These are phyloP conservation scores for Phyllosticta capitalensis DNA, from an alignment of 2,329 filamentous ascomycete genomes.

Conservation along the genomic window DNA sequence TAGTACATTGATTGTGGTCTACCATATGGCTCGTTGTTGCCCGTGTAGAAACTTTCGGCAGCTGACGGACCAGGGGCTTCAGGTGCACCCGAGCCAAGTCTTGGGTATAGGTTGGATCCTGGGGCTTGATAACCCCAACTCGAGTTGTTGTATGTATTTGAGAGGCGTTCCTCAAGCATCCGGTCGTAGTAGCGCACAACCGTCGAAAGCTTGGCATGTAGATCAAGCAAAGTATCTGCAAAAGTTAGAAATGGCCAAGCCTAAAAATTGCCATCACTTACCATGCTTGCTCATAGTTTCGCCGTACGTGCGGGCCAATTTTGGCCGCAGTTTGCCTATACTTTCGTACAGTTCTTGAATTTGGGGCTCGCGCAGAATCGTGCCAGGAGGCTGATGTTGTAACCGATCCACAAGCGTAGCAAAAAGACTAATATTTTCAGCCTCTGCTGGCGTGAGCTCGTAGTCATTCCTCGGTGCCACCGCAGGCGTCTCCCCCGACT, in stretches of 20 bases:
- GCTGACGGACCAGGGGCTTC: conserved; percentile 36
- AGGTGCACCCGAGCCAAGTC: conserved; percentile 37
- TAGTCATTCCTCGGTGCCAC: conserved; percentile 81
- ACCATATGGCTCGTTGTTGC: conserved; percentile 45
- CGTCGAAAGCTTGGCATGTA: conserved; percentile 90
- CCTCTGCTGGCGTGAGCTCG: conserved; percentile 85
- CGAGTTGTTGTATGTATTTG: conserved; percentile 74
- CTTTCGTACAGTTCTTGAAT: conserved; percentile 98
- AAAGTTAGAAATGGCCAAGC: conserved; percentile 21
- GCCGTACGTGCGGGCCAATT: conserved; percentile 88
- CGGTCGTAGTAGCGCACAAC: conserved; percentile 96
- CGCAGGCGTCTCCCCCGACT: conserved; percentile 38
- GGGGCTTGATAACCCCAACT: conserved; percentile 29
- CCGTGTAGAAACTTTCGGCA: conserved; percentile 75
- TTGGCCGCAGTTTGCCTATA: conserved; percentile 85
- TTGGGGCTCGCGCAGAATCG: conserved; percentile 91
- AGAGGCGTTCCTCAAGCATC: conserved; percentile 93
- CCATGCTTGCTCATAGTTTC: conserved; percentile 99
- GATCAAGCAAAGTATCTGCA: conserved; percentile 78
- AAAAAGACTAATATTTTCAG: conserved; percentile 96
- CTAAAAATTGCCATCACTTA: conserved; percentile 33
- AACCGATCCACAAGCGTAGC: conserved; percentile 86
- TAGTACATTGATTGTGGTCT: conserved; percentile 44
- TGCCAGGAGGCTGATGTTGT: conserved; percentile 90
- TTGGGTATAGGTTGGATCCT: conserved; percentile 59